phyloP scores from a whole-genome alignment of 495 filamentous ascomycete genomes.

The Penicillium salamii region DNA sequence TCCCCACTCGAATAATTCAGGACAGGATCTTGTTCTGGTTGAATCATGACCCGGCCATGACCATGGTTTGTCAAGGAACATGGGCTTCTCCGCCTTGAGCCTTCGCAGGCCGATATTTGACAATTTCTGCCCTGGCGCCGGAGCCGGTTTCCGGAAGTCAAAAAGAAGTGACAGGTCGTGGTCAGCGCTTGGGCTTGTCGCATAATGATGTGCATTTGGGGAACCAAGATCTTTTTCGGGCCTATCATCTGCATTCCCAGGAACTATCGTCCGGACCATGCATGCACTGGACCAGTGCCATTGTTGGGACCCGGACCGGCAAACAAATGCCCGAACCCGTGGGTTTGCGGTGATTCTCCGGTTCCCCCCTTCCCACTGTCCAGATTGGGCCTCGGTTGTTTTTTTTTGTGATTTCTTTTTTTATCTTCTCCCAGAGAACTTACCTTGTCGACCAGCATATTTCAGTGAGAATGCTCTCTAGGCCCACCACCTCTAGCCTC shows the following conservation, averaged over 20 bases:
- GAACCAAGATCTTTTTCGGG: neutral
- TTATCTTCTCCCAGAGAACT: neutral
- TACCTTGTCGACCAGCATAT: neutral
- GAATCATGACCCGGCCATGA: neutral
- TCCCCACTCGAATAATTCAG: neutral
- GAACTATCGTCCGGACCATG: neutral
- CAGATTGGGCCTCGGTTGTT: neutral
- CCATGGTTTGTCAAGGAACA: neutral
- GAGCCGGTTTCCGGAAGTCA: slow-evolving; percentile 8
- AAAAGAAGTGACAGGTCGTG: slow-evolving; percentile 10
- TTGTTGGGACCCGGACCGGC: neutral
- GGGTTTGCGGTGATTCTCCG: neutral
- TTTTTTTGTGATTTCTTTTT: too few relatives aligned
- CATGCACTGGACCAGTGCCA: neutral
- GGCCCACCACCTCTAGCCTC: too few relatives aligned
- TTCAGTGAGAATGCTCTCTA: neutral
- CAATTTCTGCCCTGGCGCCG: neutral
- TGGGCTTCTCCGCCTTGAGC: slow-evolving; percentile 3
- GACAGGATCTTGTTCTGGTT: neutral
- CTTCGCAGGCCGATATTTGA: neutral
- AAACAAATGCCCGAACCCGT: slow-evolving; percentile 1
- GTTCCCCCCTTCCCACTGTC: neutral
- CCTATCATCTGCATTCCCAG: slow-evolving; percentile 5
- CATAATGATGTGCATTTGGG: slow-evolving; percentile 11
- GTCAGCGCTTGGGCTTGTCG: neutral